These are phyloP conservation scores for Drechslerella dactyloides DNA, from an alignment of 2,329 filamentous ascomycete species.

Conservation along the genomic window DNA sequence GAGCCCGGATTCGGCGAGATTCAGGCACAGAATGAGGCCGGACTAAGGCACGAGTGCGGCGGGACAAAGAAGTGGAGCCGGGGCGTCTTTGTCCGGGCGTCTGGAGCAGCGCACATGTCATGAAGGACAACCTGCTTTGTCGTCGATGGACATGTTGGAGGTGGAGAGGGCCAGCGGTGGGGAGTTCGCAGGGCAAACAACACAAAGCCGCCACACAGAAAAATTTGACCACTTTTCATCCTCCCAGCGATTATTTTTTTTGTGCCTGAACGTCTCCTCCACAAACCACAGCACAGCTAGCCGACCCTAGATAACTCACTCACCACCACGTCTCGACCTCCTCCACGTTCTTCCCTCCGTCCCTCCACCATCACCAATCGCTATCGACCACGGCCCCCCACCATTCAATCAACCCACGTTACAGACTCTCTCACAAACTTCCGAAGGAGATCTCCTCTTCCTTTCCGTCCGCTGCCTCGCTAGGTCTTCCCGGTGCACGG, in stretches of 20 bases:
- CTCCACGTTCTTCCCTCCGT: not conserved
- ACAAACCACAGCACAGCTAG: too few relatives aligned
- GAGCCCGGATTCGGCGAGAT: constrained; percentile 7
- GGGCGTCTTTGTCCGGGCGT: constrained; percentile 4
- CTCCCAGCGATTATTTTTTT: constrained; percentile 29
- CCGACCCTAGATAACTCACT: constrained; percentile 13
- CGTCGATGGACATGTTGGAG: not conserved
- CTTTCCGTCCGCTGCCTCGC: too few relatives aligned
- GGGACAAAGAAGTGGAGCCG: constrained; percentile 24
- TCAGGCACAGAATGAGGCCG: constrained; percentile 6
- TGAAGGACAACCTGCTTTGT: not conserved
- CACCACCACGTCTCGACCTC: constrained; percentile 13
- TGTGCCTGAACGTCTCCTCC: constrained; percentile 49
- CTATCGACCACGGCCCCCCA: not conserved
- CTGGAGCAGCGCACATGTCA: not conserved
- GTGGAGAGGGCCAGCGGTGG: not conserved
- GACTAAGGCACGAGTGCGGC: constrained; percentile 6
- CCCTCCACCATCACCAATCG: not conserved
- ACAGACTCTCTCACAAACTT: too few relatives aligned
- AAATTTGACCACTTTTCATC: constrained; percentile 13
- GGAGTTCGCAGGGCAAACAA: constrained; percentile 12
- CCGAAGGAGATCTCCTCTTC: too few relatives aligned
- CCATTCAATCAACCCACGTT: too few relatives aligned
- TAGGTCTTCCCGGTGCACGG: too few relatives aligned
- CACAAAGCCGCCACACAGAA: constrained; percentile 28